phyloP scores from a whole-genome alignment of 108 stramenopile species.

The Ochromonas danica region DNA sequence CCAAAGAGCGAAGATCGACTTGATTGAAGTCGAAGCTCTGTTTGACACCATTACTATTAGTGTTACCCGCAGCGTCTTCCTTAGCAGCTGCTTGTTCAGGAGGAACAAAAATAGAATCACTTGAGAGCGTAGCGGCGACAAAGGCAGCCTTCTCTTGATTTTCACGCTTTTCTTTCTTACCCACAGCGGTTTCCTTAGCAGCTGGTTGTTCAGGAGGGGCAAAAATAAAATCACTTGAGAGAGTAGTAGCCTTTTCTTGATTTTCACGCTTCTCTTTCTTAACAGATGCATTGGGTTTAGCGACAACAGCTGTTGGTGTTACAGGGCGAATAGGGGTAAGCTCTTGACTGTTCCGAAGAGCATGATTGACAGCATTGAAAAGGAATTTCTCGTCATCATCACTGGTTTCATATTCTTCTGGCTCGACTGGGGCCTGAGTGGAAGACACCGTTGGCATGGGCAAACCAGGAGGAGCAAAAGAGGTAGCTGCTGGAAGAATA shows the following conservation, averaged over 20 bases:
- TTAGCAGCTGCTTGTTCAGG: background rate
- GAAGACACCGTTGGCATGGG: too few relatives aligned
- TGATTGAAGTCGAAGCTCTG: background rate
- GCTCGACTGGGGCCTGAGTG: too few relatives aligned
- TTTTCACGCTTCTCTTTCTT: background rate
- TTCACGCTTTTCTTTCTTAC: background rate
- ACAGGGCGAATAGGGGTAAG: background rate
- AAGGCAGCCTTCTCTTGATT: background rate
- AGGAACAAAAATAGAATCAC: too few relatives aligned
- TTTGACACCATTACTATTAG: background rate
- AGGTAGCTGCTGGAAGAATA: too few relatives aligned
- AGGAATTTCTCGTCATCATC: background rate
- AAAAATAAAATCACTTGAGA: background rate
- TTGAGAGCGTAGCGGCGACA: background rate
- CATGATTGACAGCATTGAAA: background rate
- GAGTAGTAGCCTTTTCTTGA: background rate
- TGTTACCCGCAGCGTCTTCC: background rate
- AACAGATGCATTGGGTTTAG: background rate
- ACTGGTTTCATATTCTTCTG: background rate
- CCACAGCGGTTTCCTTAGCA: background rate
- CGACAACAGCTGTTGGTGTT: background rate
- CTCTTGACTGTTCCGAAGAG: background rate
- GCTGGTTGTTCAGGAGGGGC: background rate
- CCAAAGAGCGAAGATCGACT: background rate
- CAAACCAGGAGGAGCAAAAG: too few relatives aligned